These are phyloP conservation scores for Aquanectria penicillioides DNA, from an alignment of 2,329 filamentous ascomycete species.

Conservation along the genomic window DNA sequence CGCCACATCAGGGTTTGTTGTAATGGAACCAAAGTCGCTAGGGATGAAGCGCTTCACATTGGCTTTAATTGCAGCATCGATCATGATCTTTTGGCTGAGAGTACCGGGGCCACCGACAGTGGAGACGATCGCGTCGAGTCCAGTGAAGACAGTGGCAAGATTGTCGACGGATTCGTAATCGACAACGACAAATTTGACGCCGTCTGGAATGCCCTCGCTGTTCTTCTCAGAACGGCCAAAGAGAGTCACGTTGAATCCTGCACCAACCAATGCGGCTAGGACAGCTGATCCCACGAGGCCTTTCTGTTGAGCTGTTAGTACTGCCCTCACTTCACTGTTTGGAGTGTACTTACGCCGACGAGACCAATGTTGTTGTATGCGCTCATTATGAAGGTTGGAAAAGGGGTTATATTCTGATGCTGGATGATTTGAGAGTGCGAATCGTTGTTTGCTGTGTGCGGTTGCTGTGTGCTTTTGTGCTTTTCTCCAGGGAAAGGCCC, in stretches of 20 bases:
- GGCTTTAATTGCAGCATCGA: conserved; percentile 10
- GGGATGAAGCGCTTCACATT: conserved; percentile 14
- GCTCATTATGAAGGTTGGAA: no score
- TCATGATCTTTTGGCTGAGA: not conserved
- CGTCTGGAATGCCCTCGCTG: not conserved
- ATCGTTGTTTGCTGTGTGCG: no score
- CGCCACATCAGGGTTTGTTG: not conserved
- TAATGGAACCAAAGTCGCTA: conserved; percentile 3
- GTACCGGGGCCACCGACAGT: conserved; percentile 7
- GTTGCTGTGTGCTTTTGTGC: no score
- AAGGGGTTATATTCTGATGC: no score
- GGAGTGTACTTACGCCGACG: not conserved
- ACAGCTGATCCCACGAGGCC: conserved; percentile 39
- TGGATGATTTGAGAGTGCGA: no score
- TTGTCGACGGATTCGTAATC: conserved; percentile 51
- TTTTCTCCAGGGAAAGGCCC: no score
- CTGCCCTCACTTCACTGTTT: not conserved
- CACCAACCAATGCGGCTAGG: conserved; percentile 40
- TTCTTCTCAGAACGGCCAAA: conserved; percentile 52
- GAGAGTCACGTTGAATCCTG: conserved; percentile 58
- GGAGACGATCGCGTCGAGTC: conserved; percentile 62
- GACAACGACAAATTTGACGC: conserved; percentile 21
- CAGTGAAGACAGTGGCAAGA: conserved; percentile 57
- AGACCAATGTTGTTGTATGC: not conserved
- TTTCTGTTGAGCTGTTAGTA: conserved; percentile 4